Evolutionary conservation across 176 grass and related monocot genomes (phyloP), one percentile per base, ranked within the genome.

Genomic region (Phyllostachys edulis): DNA sequence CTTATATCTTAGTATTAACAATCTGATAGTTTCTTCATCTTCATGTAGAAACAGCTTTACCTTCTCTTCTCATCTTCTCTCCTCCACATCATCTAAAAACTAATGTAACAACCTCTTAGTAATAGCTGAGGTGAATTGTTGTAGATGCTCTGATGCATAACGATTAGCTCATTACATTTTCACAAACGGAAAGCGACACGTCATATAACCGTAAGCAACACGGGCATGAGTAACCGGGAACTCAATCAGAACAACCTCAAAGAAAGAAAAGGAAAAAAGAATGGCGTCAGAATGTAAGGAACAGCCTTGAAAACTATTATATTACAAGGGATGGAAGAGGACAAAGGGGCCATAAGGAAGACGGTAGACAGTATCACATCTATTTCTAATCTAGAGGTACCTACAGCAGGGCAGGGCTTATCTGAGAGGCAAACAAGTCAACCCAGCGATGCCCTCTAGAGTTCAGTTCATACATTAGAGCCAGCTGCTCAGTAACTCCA

Each of bases 301-400:
- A 82, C 17, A 6, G 0, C 16, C 52, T 40, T 83, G 16, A 67
- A 82, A 32, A 78, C 47, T 59, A 6, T 82, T 88, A 71, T 88
- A 71, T 78, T 88, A 88, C 80, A 63, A 41, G 29, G 18, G 2
- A 39, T 20, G 40, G 6, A n/a, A 63, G 11, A 21, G 17, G 73
- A 88, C 86, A 88, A 56, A 21, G 52, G 63, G 55, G 8, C 32
- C 54, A 67, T 26, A 23, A 55, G 32, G 61, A 82, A 71, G 45
- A 88, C 13, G 20, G 21, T 20, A 7, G 15, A 71, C 9, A 71
- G 13, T 11, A 37, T 11, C 52, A 44, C 71, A 71, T 51, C 54
- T 54, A 50, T 39, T 32, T 55, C 71, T 52, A 82, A 71, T 64
- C 88, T 89, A 89, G 88, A 34, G 32, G 32, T 34, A 85, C 78